Base-by-base conservation (phyloP, 2,329 filamentous ascomycete species). In the Ophiosphaerella herpotricha region DNA sequence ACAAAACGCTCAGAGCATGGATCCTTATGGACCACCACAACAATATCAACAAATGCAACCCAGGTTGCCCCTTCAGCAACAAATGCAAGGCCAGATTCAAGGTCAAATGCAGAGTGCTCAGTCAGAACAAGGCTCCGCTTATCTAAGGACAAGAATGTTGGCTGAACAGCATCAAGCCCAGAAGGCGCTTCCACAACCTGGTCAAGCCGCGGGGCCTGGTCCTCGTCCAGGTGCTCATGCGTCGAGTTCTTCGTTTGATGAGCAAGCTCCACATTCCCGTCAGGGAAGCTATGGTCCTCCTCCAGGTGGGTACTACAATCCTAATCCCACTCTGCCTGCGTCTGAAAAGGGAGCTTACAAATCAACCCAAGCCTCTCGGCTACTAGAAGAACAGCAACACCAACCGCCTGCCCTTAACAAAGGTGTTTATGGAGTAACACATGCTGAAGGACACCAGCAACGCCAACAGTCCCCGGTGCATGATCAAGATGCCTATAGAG, bases 231-330 rank as follows among this genome's bases (percentile, higher is more conserved):
- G 32, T 11, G 40, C 41, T 29, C 43, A 52, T 34, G 18, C 31
- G 26, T 38, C 49, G 33, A 38, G 33, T 31, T 21, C 34, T 11
- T 46, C 44, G 4, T 33, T 34, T n/a, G 55, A 57, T 39, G 54
- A 57, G 12, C 14, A 23, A 36, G 32, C 46, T 40, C 42, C 45
- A 5, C 41, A 50, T 35, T 24, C 34, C 37, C 52, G 42, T 35
- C 57, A 60, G 45, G 36, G 23, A 38, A 41, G 43, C 32, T 53
- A 46, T 33, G 51, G 46, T 12, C 51, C 54, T 37, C 58, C 59
- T 36, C 43, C 54, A 7, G 61, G 50, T 35, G 63, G 61, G n/a
- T 67, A 67, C 39, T 67, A 64, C 41, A 57, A 64, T 39, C 63
- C 64, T 9, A 55, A 60, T 31, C 48, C 46, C 21, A 47, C 46